Evolutionary conservation across 1,284 basidiomycete genomes (phyloP), one percentile per base, ranked within the genome.

Genomic region (Rhodofomes roseus): DNA sequence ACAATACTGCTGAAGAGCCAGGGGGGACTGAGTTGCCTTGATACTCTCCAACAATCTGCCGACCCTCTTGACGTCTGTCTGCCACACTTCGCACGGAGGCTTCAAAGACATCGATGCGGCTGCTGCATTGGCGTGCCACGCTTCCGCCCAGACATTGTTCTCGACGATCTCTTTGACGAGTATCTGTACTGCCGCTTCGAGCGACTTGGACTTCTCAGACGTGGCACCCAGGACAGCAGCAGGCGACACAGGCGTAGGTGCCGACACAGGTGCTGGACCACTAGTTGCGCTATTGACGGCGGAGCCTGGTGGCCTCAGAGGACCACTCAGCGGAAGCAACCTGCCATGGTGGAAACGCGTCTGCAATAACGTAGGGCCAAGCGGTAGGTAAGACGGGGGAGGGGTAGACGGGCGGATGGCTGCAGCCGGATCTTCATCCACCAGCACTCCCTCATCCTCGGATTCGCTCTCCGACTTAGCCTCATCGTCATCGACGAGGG

Each of bases 201-300:
- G 73, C 0, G 81, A 81, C 68, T 83, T 86, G 6, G 80, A 80
- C 64, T 83, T 83, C 68, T 90, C 87, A 1, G 79, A 81, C 1
- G 82, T 76, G 2, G 79, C 79, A 5, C 85, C 86, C 20, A 87
- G 70, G 0, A 79, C 77, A 1, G 88, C 87, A 5, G 86, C 89
- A 27, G 89, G 89, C 0, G 89, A 92, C 3, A 91, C 87, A 1
- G 89, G 89, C 0, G 89, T 92, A 2, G 88, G 89, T 0, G 86
- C 89, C 14, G 85, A 87, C 2, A 74, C 72, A 8, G 79, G 76
- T 0, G 78, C 78, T 11, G 76, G 67, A n/a, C 74, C 71, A 16
- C 74, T 69, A 0, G 77, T 71, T 48, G 78, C 73, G 36, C 76
- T 75, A 14, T 75, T 74, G 22, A 79, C 76, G 12, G 80, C 76